Percentiles rank a stretch among this genome's conserved stretches.
Conservation (phyloP, 176 grass and related monocot genomes). For the Phoenix dactylifera region DNA sequence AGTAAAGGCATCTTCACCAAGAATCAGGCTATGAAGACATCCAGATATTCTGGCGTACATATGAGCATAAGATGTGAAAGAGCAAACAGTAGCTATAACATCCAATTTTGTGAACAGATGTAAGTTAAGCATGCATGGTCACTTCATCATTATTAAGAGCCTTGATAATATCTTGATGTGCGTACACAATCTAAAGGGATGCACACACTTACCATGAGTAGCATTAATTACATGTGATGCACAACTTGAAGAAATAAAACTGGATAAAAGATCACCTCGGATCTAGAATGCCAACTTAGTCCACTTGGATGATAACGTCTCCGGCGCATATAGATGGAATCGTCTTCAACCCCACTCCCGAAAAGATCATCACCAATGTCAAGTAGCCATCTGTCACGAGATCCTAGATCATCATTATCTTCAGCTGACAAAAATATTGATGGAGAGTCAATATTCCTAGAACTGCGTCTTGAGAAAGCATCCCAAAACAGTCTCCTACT, state of each 20-base stretch:
- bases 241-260: slow-evolving; percentile 1
- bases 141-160: background rate
- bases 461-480: slow-evolving; percentile 62
- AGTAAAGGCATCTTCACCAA: too few relatives aligned
- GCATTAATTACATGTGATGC: background rate
- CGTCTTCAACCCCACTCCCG: slow-evolving; percentile 48
- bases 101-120: too few relatives aligned
- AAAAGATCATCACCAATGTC: slow-evolving; percentile 62
- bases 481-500: slow-evolving; percentile 83
- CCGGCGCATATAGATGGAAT: slow-evolving; percentile 46
- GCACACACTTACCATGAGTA: slow-evolving; percentile 1
- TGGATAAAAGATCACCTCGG: slow-evolving; percentile 43
- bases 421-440: background rate
- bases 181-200: too few relatives aligned
- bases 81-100: too few relatives aligned
- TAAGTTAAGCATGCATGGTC: slow-evolving; percentile 16
- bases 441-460: slow-evolving; percentile 41
- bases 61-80: too few relatives aligned
- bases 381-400: slow-evolving; percentile 65
- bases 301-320: slow-evolving; percentile 61
- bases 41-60: too few relatives aligned
- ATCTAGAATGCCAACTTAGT: slow-evolving; percentile 88
- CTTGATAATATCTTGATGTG: too few relatives aligned
- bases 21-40: too few relatives aligned
- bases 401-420: slow-evolving; percentile 43